These are phyloP conservation scores for Xylaria digitata DNA, from an alignment of 2,329 filamentous ascomycete species.

Conservation along the genomic window DNA sequence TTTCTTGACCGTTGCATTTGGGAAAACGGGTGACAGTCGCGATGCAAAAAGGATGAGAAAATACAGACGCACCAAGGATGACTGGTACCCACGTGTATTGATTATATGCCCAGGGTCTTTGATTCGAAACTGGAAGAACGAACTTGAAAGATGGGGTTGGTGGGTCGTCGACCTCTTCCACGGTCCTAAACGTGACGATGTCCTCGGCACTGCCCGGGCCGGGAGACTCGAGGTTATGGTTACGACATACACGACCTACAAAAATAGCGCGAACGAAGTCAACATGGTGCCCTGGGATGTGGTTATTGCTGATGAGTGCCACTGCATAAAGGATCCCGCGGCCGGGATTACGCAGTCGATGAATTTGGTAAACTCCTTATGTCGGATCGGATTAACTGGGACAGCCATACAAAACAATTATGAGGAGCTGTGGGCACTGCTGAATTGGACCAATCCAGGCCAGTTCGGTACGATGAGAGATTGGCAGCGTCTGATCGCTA, in stretches of 20 bases:
- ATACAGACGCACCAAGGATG: conserved; percentile 70
- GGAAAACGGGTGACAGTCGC: conserved; percentile 89
- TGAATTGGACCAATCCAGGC: conserved; percentile 97
- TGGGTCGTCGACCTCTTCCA: conserved; percentile 91
- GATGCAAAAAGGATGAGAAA: conserved; percentile 90
- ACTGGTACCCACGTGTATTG: conserved; percentile 86
- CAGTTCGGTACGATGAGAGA: conserved; percentile 71
- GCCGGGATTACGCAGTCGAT: conserved; percentile 86
- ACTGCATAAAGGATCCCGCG: conserved; percentile 82
- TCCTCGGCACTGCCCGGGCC: conserved; percentile 76
- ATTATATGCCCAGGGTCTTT: conserved; percentile 90
- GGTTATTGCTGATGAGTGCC: conserved; percentile 93
- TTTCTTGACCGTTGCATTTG: conserved; percentile 90
- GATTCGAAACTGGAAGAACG: conserved; percentile 90
- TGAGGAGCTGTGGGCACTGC: conserved; percentile 93
- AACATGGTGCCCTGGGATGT: conserved; percentile 94
- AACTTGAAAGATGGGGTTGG: conserved; percentile 92
- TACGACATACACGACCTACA: conserved; percentile 93
- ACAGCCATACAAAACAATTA: conserved; percentile 99
- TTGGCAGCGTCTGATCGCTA: conserved; percentile 82
- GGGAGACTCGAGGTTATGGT: conserved; percentile 91
- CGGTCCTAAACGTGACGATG: conserved; percentile 74
- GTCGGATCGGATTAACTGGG: conserved; percentile 91
- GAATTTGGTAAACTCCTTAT: conserved; percentile 90
- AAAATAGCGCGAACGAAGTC: conserved; percentile 76